Conservation (phyloP, 352 stramenopile genomes). For the Pythium periplocum region DNA sequence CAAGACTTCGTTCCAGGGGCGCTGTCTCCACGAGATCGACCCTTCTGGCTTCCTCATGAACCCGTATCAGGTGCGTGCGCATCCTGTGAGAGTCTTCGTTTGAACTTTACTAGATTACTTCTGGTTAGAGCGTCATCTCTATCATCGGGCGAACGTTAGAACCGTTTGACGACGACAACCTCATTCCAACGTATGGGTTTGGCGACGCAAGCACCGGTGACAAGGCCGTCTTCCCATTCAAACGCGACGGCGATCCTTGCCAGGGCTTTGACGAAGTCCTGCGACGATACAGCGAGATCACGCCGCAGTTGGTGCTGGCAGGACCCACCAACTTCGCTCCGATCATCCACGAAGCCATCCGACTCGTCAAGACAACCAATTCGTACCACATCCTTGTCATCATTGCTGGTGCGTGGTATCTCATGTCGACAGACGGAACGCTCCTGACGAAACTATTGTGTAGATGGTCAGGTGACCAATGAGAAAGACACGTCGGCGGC, state of each 20-base stretch:
- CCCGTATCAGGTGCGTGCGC: constrained; percentile 49
- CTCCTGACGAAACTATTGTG: too few relatives aligned
- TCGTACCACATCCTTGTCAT: constrained; percentile 76
- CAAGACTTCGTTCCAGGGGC: constrained; percentile 48
- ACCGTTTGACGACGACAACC: constrained; percentile 61
- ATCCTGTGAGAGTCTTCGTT: neutral
- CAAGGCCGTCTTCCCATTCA: constrained; percentile 51
- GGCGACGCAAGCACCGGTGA: constrained; percentile 52
- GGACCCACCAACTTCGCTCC: constrained; percentile 79
- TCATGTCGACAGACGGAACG: too few relatives aligned
- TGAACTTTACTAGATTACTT: neutral
- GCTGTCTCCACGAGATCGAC: constrained; percentile 74
- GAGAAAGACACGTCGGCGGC: constrained; percentile 56
- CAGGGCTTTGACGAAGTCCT: constrained; percentile 54
- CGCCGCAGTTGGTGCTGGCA: constrained; percentile 36
- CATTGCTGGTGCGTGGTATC: constrained; percentile 33
- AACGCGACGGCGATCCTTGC: constrained; percentile 29
- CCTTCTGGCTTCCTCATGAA: constrained; percentile 34
- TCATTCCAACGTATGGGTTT: constrained; percentile 76
- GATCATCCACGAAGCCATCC: constrained; percentile 68
- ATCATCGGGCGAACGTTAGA: constrained; percentile 66
- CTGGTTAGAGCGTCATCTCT: constrained; percentile 43
- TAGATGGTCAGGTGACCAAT: constrained; percentile 63
- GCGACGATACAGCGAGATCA: constrained; percentile 42
- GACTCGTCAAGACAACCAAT: constrained; percentile 33